Evolutionary conservation across 805 yeast species (phyloP).

Genomic region (Lipomyces anomalus): DNA sequence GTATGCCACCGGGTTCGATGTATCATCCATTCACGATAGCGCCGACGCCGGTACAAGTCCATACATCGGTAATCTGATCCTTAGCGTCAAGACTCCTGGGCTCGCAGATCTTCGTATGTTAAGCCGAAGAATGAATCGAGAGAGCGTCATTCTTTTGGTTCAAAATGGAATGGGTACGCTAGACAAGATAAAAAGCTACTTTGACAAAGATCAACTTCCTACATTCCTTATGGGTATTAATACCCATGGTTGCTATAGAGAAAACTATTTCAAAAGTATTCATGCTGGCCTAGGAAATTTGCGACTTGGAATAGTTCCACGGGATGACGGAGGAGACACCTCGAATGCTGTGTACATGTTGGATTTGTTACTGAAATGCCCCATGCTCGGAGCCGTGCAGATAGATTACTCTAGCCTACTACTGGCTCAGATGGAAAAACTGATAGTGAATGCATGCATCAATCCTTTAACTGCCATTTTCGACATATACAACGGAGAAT

Average conservation of each 20-base stretch:
- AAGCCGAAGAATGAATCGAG: slow-evolving; percentile 42
- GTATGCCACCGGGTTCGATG: not conserved
- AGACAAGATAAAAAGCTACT: slow-evolving; percentile 42
- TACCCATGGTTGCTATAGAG: slow-evolving; percentile 62
- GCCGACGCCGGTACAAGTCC: not conserved
- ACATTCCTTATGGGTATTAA: slow-evolving; percentile 66
- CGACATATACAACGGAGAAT: slow-evolving; percentile 72
- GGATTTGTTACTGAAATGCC: slow-evolving; percentile 5
- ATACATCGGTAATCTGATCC: not conserved
- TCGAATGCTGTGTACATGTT: slow-evolving; percentile 1
- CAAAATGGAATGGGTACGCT: slow-evolving; percentile 82
- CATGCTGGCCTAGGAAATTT: slow-evolving; percentile 74
- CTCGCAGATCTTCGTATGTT: slow-evolving; percentile 41
- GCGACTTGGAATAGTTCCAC: slow-evolving; percentile 53
- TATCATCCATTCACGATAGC: not conserved
- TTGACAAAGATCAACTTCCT: slow-evolving; percentile 59
- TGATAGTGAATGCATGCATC: slow-evolving; percentile 74
- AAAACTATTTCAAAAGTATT: slow-evolving; percentile 12
- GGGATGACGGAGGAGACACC: slow-evolving; percentile 19
- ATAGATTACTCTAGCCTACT: slow-evolving; percentile 43
- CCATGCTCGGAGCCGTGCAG: slow-evolving; percentile 13
- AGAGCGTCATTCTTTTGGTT: slow-evolving; percentile 58
- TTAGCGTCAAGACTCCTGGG: slow-evolving; percentile 1
- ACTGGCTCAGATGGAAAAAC: slow-evolving; percentile 64
- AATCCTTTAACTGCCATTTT: slow-evolving; percentile 77